Base-by-base conservation (phyloP, 2,329 filamentous ascomycete genomes). In the Ceratocystis cubensis region DNA sequence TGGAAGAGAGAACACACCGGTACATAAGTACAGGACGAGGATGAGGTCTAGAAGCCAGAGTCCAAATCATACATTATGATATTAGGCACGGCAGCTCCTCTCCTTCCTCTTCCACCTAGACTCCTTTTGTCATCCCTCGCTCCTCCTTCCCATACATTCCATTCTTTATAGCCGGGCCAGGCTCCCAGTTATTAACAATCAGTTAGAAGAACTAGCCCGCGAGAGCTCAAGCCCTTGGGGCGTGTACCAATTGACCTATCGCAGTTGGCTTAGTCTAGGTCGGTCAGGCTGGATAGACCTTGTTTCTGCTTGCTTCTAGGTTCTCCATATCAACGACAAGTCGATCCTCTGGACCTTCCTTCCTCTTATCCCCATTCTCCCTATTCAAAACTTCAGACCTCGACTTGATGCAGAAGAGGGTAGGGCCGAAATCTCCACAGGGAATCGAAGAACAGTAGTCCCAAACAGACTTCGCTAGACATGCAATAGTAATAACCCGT, bases 1-100 rank as follows among this genome's bases (percentile, higher is more conserved):
- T 28, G 22, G 46, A 50, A 13, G 13, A 57, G 53, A 30, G 53
- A 57, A 17, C 25, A 30, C 15, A 8, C 53, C 6, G 22, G 2
- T 57, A 57, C 53, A 57, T 57, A 57, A 57, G 53, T 57, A 57
- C 48, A 50, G 48, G 48, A 20, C 17, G 48, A 48, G 45, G 22
- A 50, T 20, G 53, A 22, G 13, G 22, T 57, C 22, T 28, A 57
- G 8, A 57, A 57, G 30, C 8, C 5, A 56, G 50, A 28, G 20
- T 28, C 30, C 5, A 13, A 5, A 57, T 7, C 13, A 57, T 57
- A 57, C 37, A 41, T 41, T 41, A 41, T 41, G 37, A 41, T 15
- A 41, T 41, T 33, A 17, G 15, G 15, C 53, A 30, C 7, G 17
- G 10, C 6, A 30, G 8, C 22, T 28, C 20, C 20, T 56, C 25